phyloP scores from a whole-genome alignment of 345 rosid genomes.

The Schrenkiella parvula region DNA sequence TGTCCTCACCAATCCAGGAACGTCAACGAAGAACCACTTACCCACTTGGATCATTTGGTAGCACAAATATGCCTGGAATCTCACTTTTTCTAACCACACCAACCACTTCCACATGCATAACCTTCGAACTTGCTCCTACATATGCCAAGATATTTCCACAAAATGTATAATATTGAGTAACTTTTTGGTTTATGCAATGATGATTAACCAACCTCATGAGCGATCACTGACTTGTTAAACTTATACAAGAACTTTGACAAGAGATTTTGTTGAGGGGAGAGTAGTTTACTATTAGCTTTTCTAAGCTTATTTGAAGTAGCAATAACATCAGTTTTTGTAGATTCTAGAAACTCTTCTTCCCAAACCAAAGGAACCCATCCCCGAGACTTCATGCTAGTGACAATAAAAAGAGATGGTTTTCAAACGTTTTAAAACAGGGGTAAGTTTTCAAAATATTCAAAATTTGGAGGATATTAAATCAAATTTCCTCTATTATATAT shows the following conservation, averaged over 20 bases:
- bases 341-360: slow-evolving; percentile 51
- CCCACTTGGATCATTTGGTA: slow-evolving; percentile 55
- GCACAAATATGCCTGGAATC: slow-evolving; percentile 66
- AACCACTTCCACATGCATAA: slow-evolving; percentile 48
- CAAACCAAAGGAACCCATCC: slow-evolving; percentile 90
- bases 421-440: no score
- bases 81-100: slow-evolving; percentile 74
- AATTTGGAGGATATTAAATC: no score
- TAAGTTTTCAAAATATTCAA: no score
- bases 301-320: slow-evolving; percentile 19
- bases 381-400: slow-evolving; percentile 60
- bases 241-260: slow-evolving; percentile 61
- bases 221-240: slow-evolving; percentile 26
- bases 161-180: neutral
- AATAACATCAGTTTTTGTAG: slow-evolving; percentile 15
- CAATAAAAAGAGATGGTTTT: no score
- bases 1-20: slow-evolving; percentile 56
- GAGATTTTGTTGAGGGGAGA: slow-evolving; percentile 17
- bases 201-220: slow-evolving; percentile 46
- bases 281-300: slow-evolving; percentile 33
- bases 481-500: no score
- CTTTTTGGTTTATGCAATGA: neutral
- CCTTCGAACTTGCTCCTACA: slow-evolving; percentile 41
- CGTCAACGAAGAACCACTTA: slow-evolving; percentile 76
- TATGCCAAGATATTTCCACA: slow-evolving; percentile 12